Percentiles rank a stretch among this genome's conserved stretches.
Conservation (phyloP, 192 early-diverging fungal genomes). For the Chytriomyces sp. region DNA sequence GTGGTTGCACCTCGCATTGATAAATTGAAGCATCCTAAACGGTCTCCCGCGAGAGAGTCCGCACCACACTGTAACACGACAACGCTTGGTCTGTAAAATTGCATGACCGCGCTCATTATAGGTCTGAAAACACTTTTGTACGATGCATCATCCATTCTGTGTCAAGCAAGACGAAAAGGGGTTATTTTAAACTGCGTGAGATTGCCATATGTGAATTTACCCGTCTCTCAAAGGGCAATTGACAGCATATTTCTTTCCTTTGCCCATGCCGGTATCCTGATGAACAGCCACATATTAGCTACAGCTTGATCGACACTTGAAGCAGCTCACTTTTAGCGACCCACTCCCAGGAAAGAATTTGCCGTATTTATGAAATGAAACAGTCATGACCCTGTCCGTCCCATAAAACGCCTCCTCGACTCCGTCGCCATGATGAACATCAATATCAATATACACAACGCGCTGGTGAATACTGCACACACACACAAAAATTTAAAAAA, state of each 20-base stretch:
- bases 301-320: neutral
- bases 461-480: conserved; percentile 60
- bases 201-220: neutral
- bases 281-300: neutral
- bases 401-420: conserved; percentile 95
- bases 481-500: neutral
- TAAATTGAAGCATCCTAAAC: conserved; percentile 94
- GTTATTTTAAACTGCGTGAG: neutral
- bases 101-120: conserved; percentile 93
- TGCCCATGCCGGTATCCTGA: conserved; percentile 87
- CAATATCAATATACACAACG: conserved; percentile 96
- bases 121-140: conserved; percentile 67
- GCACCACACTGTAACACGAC: conserved; percentile 97
- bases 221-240: conserved; percentile 97
- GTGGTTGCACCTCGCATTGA: conserved; percentile 74
- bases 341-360: conserved; percentile 99
- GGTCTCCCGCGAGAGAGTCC: conserved; percentile 93
- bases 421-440: conserved; percentile 98
- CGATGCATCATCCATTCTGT: conserved; percentile 81
- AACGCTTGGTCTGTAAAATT: conserved; percentile 87
- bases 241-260: conserved; percentile 91
- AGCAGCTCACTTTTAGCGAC: conserved; percentile 73
- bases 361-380: conserved; percentile 95
- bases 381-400: conserved; percentile 93
- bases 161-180: neutral